Base-by-base conservation (phyloP, 306 rosid genomes). In the Begonia fuchsioides region DNA sequence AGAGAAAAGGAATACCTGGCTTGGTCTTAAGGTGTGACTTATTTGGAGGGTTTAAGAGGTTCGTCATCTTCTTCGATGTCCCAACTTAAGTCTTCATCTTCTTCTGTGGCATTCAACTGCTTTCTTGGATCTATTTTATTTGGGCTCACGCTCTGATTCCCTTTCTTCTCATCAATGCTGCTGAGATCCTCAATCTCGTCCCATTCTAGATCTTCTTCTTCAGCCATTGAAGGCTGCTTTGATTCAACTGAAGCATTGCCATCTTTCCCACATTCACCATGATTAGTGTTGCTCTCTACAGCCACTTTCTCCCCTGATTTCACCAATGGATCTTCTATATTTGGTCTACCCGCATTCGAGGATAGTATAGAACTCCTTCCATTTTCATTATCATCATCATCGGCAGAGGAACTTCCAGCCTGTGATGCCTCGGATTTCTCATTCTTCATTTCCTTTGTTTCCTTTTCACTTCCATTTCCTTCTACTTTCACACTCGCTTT, bases 121-220 rank as follows among this genome's bases (percentile, higher is more conserved):
- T 75, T 80, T 58, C 71, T 74, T 58, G 83, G 64, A 56, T 87
- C 82, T 50, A 57, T 75, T 43, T 62, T 66, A 44, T 51, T 60
- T 20, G 71, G 55, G 55, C 60, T 65, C 51, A 60, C 73, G 59
- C 61, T 53, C 13, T 65, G 49, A 58, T 52, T 54, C 39, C 1
- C 49, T 54, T 80, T 77, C 76, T 77, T 83, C 10, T 72, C 85
- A 61, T 80, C 85, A 60, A 83, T 67, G 63, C 72, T 49, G 62
- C 80, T 77, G 57, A 82, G 76, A 87, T 82, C 96, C 75, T 80
- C 92, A 53, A 83, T 87, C 64, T 87, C 96, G 62, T 87, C 94
- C 94, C 96, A 87, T 11, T 72, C 94, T 58, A 87, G 82, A 58
- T 83, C 96, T 61, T 81, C 93, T 17, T 74, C 82, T 62, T 79